Evolutionary conservation across 2,329 filamentous ascomycete genomes (phyloP), one percentile per base, ranked within the genome.

Genomic region (Ceratocystis cacaofunesta): DNA sequence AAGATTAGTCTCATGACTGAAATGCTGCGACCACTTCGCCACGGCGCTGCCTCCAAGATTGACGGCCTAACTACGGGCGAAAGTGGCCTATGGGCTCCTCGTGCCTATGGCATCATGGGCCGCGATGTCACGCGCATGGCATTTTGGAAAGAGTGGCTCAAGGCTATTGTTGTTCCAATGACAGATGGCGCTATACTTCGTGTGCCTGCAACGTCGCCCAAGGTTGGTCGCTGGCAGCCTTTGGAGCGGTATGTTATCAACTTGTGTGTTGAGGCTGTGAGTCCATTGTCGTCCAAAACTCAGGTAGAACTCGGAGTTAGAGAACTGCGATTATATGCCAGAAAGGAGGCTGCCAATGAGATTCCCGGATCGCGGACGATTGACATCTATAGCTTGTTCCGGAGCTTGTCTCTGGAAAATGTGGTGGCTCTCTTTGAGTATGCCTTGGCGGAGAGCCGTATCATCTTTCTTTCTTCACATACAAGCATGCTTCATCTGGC

Each of bases 111-210:
- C 67, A 87, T 99, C 68, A 80, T 99, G 68, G 94, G 94, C 43
- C 83, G 89, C 68, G 94, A 99, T 73, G 80, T 81, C 12, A 87
- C 85, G 68, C 83, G 95, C 76, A 91, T 92, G 69, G 84, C 85
- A 41, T 97, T 99, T 76, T 99, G 92, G 92, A 97, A 97, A 75
- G 94, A 99, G 74, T 99, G 94, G 94, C 82, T 99, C 61, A 88
- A 90, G 75, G 92, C 92, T 5, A 83, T 97, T 8, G 80, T 94
- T n/a, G 90, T 96, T 25, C 94, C 94, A 32, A 99, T 97, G 94
- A 91, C 86, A 1, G 91, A 95, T 72, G 90, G 92, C 22, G 85
- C 82, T 15, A 80, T 99, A 36, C 77, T 94, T 70, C 83, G 92
- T 66, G 85, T 99, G 6, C 90, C 94, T 5, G 80, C 90, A 8